Evolutionary conservation across 2,329 filamentous ascomycete genomes (phyloP), one percentile per base, ranked within the genome.

Genomic region (Corynespora cassiicola): DNA sequence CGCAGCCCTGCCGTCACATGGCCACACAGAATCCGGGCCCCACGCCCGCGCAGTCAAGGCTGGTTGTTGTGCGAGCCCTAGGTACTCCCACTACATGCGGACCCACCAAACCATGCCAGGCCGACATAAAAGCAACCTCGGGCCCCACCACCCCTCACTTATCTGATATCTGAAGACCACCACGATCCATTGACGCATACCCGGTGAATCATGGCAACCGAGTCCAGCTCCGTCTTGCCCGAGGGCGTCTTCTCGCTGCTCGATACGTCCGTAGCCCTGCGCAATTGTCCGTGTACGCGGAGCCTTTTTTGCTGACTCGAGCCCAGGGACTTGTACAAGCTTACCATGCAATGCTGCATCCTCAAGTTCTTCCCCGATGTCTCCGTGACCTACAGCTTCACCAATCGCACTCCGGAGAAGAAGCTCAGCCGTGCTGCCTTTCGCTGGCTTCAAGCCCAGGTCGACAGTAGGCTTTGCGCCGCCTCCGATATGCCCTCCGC

Each of bases 321-420:
- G 15, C 18, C n/a, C 39, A 63, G 59, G 1, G 84, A 87, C 66
- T 71, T 99, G 45, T 99, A 96, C 81, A 99, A 99, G 72, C 73
- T 99, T 70, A 99, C 94, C 14, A 99, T 99, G 94, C 94, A 99
- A 85, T 96, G 68, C 36, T 70, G 67, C 46, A 86, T 97, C 51
- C 80, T 95, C 54, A 95, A 95, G 70, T 95, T 91, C 75, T 97
- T 95, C 69, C 86, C 86, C 21, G 78, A 91, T 42, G 74, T 68
- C 57, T 81, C 85, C 28, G 94, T 97, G 42, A 90, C 88, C 3
- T 99, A 97, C 65, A 84, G 87, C 43, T 96, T 95, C 73, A 97
- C 90, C 34, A 99, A 99, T 67, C 87, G 94, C 33, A 99, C 94
- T 1, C 89, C 90, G 6, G 84, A 96, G 46, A 95, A 96, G 83